Evolutionary conservation across 306 rosid genomes (phyloP).

Genomic region (Urtica urens): DNA sequence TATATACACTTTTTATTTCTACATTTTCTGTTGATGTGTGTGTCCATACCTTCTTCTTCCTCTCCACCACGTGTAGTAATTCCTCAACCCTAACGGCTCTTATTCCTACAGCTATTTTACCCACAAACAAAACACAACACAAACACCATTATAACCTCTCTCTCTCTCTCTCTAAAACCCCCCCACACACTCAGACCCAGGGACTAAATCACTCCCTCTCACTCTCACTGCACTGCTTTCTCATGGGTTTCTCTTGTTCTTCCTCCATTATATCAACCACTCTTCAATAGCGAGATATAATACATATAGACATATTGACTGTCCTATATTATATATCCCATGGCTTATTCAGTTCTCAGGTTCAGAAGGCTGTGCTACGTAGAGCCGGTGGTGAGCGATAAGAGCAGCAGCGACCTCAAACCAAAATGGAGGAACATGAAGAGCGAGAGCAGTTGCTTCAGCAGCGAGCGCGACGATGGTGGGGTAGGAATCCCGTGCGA

Average conservation of each 20-base stretch:
- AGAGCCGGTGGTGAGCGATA: conserved; percentile 21
- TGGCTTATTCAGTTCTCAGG: conserved; percentile 38
- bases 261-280: background rate
- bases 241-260: conserved; percentile 18
- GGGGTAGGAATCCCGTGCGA: too few relatives aligned
- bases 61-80: conserved; percentile 21
- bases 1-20: too few relatives aligned
- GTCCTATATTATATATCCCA: background rate
- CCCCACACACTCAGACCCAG: background rate
- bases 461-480: too few relatives aligned
- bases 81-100: conserved; percentile 4
- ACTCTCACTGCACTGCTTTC: background rate
- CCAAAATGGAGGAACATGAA: conserved; percentile 4
- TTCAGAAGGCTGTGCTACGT: conserved; percentile 24
- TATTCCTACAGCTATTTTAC: background rate
- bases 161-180: background rate
- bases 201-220: background rate
- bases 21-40: background rate
- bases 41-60: conserved; percentile 5
- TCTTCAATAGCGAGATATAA: background rate
- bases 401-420: conserved; percentile 8
- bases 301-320: background rate
- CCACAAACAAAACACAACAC: background rate
- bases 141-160: background rate
- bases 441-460: too few relatives aligned